These are phyloP conservation scores for Mortierella claussenii DNA, from an alignment of 192 early-diverging fungal genomes.

Conservation along the genomic window DNA sequence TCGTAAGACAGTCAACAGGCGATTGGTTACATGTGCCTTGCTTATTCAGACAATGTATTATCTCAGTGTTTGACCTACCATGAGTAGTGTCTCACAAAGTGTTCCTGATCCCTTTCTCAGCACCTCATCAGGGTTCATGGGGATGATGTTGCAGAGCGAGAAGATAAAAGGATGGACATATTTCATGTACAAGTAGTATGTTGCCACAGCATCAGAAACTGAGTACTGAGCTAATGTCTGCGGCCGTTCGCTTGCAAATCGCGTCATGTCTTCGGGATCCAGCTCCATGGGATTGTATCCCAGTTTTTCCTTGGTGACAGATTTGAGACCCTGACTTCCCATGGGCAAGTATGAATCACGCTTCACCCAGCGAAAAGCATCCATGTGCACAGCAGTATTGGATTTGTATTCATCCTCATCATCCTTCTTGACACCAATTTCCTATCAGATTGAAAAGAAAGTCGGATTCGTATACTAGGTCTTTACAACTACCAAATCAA, in stretches of 20 bases:
- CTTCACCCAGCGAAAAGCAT: slow-evolving; percentile 98
- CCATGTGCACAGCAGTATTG: slow-evolving; percentile 91
- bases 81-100: slow-evolving; percentile 94
- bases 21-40: background rate
- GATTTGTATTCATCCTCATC: slow-evolving; percentile 89
- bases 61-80: slow-evolving; percentile 73
- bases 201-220: slow-evolving; percentile 99
- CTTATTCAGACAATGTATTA: background rate
- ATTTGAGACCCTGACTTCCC: slow-evolving; percentile 97
- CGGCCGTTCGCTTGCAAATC: slow-evolving; percentile 90
- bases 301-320: slow-evolving; percentile 94
- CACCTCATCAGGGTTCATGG: slow-evolving; percentile 96
- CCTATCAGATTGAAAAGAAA: slow-evolving; percentile 52
- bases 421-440: slow-evolving; percentile 86
- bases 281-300: slow-evolving; percentile 98
- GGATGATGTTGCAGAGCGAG: slow-evolving; percentile 99
- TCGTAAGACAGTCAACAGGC: background rate
- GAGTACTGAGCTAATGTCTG: slow-evolving; percentile 97
- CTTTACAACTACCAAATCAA: too few species aligned
- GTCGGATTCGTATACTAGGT: background rate
- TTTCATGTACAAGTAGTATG: slow-evolving; percentile 99
- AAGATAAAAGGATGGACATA: slow-evolving; percentile 99
- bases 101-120: slow-evolving; percentile 96
- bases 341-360: slow-evolving; percentile 97
- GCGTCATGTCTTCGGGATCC: slow-evolving; percentile 99